These are phyloP conservation scores for Musa itinerans DNA, from an alignment of 176 grass and related monocot genomes.

Conservation along the genomic window DNA sequence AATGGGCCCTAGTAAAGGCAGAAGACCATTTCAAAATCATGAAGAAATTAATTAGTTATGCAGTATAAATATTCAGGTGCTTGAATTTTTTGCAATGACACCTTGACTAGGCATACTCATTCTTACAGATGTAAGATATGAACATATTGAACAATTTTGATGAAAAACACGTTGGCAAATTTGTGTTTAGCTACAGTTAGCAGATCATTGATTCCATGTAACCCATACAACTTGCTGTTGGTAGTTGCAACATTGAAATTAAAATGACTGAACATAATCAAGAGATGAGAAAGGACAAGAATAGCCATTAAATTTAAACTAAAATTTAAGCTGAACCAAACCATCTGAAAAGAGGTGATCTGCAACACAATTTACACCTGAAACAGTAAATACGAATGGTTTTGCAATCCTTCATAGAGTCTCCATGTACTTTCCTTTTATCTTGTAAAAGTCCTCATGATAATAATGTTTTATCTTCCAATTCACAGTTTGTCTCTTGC, in stretches of 20 bases:
- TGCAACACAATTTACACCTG: not conserved
- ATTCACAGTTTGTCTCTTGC: not conserved
- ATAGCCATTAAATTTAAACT: not conserved
- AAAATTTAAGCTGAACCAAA: not conserved
- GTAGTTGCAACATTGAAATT: no score
- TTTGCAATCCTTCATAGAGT: not conserved
- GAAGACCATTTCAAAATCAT: not conserved
- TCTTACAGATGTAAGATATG: no score
- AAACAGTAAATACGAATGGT: not conserved
- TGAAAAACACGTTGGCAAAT: not conserved
- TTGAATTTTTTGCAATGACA: not conserved
- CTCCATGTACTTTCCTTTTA: not conserved
- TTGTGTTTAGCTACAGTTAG: no score
- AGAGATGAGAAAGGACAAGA: not conserved
- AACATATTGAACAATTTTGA: not conserved
- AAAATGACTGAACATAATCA: not conserved
- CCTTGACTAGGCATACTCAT: not conserved
- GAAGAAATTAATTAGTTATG: not conserved
- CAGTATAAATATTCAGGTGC: not conserved
- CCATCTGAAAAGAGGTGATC: not conserved
- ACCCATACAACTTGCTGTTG: no score
- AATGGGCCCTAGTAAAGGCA: not conserved
- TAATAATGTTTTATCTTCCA: not conserved
- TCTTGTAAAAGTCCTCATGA: not conserved
- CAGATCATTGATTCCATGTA: no score